Evolutionary conservation across 495 filamentous ascomycete species (phyloP).

Genomic region (Daldinia grandis): DNA sequence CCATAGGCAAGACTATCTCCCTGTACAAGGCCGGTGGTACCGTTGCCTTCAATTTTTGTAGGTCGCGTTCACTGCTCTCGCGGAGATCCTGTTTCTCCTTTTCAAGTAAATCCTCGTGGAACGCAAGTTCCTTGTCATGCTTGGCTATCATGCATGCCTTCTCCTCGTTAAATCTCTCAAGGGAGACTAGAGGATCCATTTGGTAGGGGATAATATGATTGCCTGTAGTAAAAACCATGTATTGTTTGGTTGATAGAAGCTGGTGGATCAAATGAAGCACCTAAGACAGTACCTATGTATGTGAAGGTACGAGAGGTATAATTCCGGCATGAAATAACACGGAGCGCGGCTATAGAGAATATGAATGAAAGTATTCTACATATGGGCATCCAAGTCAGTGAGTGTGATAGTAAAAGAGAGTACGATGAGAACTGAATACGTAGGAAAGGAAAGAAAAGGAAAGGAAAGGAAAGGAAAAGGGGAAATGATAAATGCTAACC

Average conservation of each 20-base stretch:
- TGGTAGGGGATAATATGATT: background rate
- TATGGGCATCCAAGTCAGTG: background rate
- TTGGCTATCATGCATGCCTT: constrained; percentile 7
- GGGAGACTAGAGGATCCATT: constrained; percentile 22
- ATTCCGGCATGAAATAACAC: background rate
- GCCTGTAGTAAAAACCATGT: background rate
- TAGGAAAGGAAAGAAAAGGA: background rate
- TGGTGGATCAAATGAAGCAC: background rate
- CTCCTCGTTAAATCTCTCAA: constrained; percentile 5
- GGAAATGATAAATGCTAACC: background rate
- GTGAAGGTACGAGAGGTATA: background rate
- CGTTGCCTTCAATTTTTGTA: constrained; percentile 4
- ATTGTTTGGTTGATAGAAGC: background rate
- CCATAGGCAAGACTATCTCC: constrained; percentile 26
- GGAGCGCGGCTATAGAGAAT: background rate
- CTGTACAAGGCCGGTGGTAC: constrained; percentile 13
- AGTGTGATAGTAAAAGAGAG: background rate
- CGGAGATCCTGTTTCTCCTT: constrained; percentile 7
- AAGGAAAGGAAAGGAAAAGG: background rate
- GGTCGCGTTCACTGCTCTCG: background rate
- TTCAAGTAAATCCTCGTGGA: constrained; percentile 9
- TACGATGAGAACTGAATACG: background rate
- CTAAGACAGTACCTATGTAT: background rate
- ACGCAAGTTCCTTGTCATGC: constrained; percentile 4
- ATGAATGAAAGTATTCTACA: background rate